phyloP scores from a whole-genome alignment of 208 protist species.

The Kentomonas sorsogonicus region DNA sequence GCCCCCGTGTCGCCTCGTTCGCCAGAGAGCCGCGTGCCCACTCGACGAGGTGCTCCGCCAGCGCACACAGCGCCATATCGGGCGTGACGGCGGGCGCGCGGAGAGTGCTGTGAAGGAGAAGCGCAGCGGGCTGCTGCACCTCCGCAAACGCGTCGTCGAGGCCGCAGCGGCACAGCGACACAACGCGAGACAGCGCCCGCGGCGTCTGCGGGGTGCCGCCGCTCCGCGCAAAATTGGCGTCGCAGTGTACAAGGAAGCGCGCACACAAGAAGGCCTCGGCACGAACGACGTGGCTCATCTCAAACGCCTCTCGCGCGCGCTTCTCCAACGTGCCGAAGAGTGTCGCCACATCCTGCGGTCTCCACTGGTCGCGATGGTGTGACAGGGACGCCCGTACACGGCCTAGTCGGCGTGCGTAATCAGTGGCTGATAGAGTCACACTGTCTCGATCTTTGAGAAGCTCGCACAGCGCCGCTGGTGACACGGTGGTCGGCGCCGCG shows the following conservation, averaged over 20 bases:
- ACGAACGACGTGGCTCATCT: conserved; percentile 40
- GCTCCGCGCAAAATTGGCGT: conserved; percentile 18
- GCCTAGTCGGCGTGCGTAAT: too few relatives aligned
- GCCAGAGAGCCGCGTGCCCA: conserved; percentile 30
- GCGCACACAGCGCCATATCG: conserved; percentile 37
- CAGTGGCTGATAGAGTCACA: too few relatives aligned
- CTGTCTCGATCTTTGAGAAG: too few relatives aligned
- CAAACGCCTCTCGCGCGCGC: conserved; percentile 12
- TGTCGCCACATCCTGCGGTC: too few relatives aligned
- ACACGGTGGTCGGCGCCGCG: too few relatives aligned
- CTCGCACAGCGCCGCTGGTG: too few relatives aligned
- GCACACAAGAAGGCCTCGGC: conserved; percentile 18
- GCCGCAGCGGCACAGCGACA: conserved; percentile 37
- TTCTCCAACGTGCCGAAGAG: too few relatives aligned
- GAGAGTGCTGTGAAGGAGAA: conserved; percentile 25
- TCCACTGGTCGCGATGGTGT: too few relatives aligned
- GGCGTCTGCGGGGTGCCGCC: conserved; percentile 31
- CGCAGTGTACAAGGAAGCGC: conserved; percentile 14
- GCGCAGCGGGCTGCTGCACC: conserved; percentile 49
- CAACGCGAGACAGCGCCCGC: too few relatives aligned
- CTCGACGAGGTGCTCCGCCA: conserved; percentile 35
- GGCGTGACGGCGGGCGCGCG: conserved; percentile 10
- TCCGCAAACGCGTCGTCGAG: conserved; percentile 77
- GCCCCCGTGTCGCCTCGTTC: conserved; percentile 36
- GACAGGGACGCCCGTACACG: too few relatives aligned